Base-by-base conservation (phyloP, 768 basidiomycete species). In the Saitozyma sp. region DNA sequence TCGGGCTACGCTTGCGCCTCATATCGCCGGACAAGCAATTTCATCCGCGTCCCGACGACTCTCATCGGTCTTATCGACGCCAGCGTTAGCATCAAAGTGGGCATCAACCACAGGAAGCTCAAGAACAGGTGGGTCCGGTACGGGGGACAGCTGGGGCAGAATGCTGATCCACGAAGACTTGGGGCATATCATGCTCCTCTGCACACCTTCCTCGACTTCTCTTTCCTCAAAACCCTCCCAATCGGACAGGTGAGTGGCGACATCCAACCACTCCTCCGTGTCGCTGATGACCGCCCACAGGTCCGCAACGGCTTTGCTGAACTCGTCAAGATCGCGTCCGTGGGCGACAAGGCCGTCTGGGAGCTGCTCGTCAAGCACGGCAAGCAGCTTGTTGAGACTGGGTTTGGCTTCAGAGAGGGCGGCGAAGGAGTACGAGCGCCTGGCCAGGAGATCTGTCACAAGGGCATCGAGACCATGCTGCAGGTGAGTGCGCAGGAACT, bases 291-390 rank as follows among this genome's bases (percentile, higher is more conserved):
- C 29, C 29, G 29, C 29, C 29, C 8, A 11, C 55, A 67, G 67
- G 70, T 80, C 60, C 72, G 78, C 67, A 80, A 80, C 69, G 79
- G 79, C 61, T 79, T 79, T 64, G 78, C 79, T 50, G 79, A 80
- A 61, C 70, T 80, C 48, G 69, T 80, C 67, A 80, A 80, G 76
- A 80, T 80, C 62, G 76, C 78, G n/a, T 77, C 78, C 16, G 78
- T 78, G 52, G 75, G 70, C 37, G 75, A 79, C 69, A 78, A 73
- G 64, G 61, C 68, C 1, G 71, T 77, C 11, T 80, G 75, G 74
- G 71, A 76, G 38, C 63, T 77, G 50, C 66, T 80, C 16, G 79
- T 78, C 69, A 76, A 78, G 65, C 69, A 80, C 69, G 79, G 79
- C 42, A 66, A 72, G 59, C 62, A 77, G 62, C 74, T 80, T 20